Conservation (phyloP, 176 grass and related monocot species). For the Leersia perrieri region DNA sequence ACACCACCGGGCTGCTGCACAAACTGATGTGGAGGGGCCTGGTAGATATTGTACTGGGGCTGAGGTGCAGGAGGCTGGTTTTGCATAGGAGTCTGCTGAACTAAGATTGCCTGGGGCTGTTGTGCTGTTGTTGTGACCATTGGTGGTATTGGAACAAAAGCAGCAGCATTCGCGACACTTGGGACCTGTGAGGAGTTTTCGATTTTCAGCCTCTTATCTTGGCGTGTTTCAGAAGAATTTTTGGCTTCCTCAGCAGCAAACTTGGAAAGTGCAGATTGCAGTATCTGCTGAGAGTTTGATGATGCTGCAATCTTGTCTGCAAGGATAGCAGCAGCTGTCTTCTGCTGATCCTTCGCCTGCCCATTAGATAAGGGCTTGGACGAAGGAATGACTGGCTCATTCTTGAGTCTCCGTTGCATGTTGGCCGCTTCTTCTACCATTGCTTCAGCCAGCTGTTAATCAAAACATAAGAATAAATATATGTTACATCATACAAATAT, state of each 20-base stretch:
- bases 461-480: conserved; percentile 19
- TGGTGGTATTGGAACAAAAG: conserved; percentile 62
- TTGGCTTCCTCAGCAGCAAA: conserved; percentile 80
- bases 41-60: conserved; percentile 64
- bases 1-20: conserved; percentile 65
- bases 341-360: conserved; percentile 40
- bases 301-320: conserved; percentile 77
- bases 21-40: conserved; percentile 54
- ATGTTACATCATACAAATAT: conserved; percentile 22
- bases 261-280: conserved; percentile 88
- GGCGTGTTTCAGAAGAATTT: conserved; percentile 42
- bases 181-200: conserved; percentile 45
- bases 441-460: conserved; percentile 61
- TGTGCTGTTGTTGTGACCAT: conserved; percentile 54
- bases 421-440: conserved; percentile 70
- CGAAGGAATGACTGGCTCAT: conserved; percentile 53
- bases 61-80: conserved; percentile 48
- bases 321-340: conserved; percentile 78
- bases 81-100: conserved; percentile 54
- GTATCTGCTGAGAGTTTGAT: conserved; percentile 81
- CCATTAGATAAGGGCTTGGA: conserved; percentile 49
- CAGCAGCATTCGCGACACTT: conserved; percentile 46
- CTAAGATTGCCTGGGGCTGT: conserved; percentile 58
- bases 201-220: conserved; percentile 58
- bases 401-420: conserved; percentile 76